phyloP scores from a whole-genome alignment of 2,329 filamentous ascomycete genomes.

The Zymoseptoria tritici region DNA sequence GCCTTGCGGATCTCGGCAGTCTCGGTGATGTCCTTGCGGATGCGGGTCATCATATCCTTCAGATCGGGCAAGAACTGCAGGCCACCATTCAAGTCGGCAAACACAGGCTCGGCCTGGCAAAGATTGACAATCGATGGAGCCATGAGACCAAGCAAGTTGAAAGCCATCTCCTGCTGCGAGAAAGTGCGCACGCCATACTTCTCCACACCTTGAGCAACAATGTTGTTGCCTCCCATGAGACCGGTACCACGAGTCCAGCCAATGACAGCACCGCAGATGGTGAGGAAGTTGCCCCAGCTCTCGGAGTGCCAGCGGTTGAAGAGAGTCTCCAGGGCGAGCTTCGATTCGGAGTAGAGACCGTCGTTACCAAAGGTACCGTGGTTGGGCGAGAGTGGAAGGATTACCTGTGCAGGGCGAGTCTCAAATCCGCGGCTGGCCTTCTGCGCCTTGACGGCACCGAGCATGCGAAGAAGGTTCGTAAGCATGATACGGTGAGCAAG shows the following conservation, averaged over 20 bases:
- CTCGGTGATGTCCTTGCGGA: constrained; percentile 91
- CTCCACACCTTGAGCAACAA: constrained; percentile 94
- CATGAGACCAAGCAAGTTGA: constrained; percentile 96
- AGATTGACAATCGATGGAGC: constrained; percentile 87
- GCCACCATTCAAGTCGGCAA: constrained; percentile 94
- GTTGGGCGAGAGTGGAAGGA: constrained; percentile 91
- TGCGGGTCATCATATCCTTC: constrained; percentile 85
- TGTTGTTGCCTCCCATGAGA: constrained; percentile 95
- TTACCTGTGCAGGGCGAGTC: constrained; percentile 92
- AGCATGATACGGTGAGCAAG: constrained; percentile 98
- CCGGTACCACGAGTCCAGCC: constrained; percentile 98
- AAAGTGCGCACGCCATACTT: constrained; percentile 95
- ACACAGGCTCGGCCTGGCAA: constrained; percentile 91
- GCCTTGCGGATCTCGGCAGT: constrained; percentile 88
- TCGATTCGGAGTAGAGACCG: constrained; percentile 96
- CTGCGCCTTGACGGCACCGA: constrained; percentile 84
- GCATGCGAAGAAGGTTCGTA: constrained; percentile 86
- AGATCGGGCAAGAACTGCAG: constrained; percentile 95
- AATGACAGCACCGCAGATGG: constrained; percentile 95
- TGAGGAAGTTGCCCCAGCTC: constrained; percentile 95
- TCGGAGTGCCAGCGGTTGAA: constrained; percentile 99
- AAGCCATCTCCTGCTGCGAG: constrained; percentile 99
- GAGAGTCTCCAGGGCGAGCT: constrained; percentile 90
- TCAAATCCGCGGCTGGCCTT: constrained; percentile 84
- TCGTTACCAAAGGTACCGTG: constrained; percentile 98